phyloP scores from a whole-genome alignment of 176 grass and related monocot genomes.

The Lolium multiflorum region DNA sequence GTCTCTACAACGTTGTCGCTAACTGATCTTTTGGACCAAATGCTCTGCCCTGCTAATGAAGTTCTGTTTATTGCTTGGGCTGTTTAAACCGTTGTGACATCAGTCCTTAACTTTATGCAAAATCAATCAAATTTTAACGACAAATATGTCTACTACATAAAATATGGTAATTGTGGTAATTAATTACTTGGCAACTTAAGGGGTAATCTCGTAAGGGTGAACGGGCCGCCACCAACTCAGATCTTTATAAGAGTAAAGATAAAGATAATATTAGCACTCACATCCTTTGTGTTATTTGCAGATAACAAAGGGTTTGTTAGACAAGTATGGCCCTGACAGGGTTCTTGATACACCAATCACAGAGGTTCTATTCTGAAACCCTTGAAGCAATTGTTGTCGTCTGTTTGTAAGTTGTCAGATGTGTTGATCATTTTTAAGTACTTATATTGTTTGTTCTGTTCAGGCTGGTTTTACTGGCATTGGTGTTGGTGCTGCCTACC shows the following conservation, averaged over 20 bases:
- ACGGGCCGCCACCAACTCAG: background rate
- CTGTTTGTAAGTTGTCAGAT: background rate
- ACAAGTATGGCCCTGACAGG: slow-evolving; percentile 98
- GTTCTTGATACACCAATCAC: slow-evolving; percentile 99
- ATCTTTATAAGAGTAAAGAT: background rate
- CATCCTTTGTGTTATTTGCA: slow-evolving; percentile 41
- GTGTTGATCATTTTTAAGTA: background rate
- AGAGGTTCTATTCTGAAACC: slow-evolving; percentile 55
- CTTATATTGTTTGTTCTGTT: slow-evolving; percentile 25
- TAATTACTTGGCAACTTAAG: too few species aligned
- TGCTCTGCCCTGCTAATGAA: background rate
- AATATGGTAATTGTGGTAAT: background rate
- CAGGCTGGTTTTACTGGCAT: slow-evolving; percentile 99
- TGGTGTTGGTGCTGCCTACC: slow-evolving; percentile 91
- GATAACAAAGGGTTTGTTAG: slow-evolving; percentile 96
- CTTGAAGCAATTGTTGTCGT: background rate
- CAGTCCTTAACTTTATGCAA: background rate
- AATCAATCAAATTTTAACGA: background rate
- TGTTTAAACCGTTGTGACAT: background rate
- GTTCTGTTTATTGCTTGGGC: background rate
- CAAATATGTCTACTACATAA: too few species aligned
- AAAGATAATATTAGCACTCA: slow-evolving; percentile 12
- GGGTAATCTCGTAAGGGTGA: background rate
- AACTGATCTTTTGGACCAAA: background rate
- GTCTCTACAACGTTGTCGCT: background rate